Base-by-base conservation (phyloP, 352 stramenopile species). In the Globisporangium cylindrosporum region DNA sequence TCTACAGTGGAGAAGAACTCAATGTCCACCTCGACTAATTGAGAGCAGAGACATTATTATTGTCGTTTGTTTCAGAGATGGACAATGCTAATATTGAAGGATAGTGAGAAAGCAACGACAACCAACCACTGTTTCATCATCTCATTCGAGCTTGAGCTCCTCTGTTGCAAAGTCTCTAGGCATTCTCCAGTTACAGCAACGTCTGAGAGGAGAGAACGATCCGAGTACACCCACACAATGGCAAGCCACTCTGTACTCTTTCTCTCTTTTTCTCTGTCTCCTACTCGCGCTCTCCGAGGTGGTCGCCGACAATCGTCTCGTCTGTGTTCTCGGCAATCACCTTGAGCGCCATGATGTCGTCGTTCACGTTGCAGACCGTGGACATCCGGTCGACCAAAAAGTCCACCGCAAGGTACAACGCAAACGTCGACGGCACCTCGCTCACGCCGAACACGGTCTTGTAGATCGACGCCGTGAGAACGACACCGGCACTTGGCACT, bases 301-400 rank as follows among this genome's bases (percentile, higher is more conserved):
- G 75, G 43, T 89, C 76, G 14, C 79, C 73, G 51, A 80, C 75
- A 43, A 90, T 77, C 22, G 82, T 92, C 68, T 91, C 81, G 49
- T 92, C 81, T 20, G 84, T 91, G 58, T 78, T 91, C 49, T 91
- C 82, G 8, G 84, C 79, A 48, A 92, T 90, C 41, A 90, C 76
- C 66, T 90, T 89, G 51, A 92, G 78, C 36, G 82, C 84, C 79
- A 92, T 89, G 64, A 89, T 78, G 70, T 93, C 86, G 58, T 91
- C 86, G 62, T 91, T 91, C 7, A 94, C 84, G 59, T 94, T 92
- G 73, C 84, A 89, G 53, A 86, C 70, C 0, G 84, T 86, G n/a
- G 71, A 71, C 41, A 94, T 70, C 57, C 86, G 86, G 32, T 92
- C 83, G 10, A 81, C 73, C 27, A 93, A 69, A 59, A 90, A 89